Conservation (phyloP, 257 asterid genomes). For the Galeopsis tetrahit region DNA sequence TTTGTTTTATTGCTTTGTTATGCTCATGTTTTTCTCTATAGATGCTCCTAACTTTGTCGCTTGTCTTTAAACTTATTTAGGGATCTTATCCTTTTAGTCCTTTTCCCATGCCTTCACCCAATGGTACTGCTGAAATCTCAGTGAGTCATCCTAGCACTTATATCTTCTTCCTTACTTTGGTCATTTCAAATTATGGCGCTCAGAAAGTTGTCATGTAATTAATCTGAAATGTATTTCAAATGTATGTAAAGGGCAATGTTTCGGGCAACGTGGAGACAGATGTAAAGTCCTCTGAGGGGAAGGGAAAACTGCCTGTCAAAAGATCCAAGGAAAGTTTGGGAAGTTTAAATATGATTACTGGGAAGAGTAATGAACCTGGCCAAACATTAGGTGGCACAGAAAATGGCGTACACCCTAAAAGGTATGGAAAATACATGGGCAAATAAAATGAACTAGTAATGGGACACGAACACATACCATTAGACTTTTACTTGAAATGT, state of each 20-base stretch:
- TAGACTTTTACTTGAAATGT: constrained; percentile 6
- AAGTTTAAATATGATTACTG: constrained; percentile 81
- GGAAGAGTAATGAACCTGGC: constrained; percentile 70
- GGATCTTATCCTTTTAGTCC: constrained; percentile 93
- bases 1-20: constrained; percentile 21
- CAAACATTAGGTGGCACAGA: constrained; percentile 69
- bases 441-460: constrained; percentile 1
- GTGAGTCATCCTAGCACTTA: constrained; percentile 54
- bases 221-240: constrained; percentile 16
- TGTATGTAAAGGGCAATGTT: constrained; percentile 55
- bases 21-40: constrained; percentile 11
- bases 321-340: constrained; percentile 92
- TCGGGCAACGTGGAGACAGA: constrained; percentile 69
- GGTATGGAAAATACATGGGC: constrained; percentile 45
- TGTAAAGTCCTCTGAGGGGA: constrained; percentile 76
- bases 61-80: constrained; percentile 44
- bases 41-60: constrained; percentile 25
- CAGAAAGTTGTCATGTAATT: constrained; percentile 38
- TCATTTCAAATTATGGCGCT: neutral
- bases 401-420: constrained; percentile 74
- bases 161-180: neutral
- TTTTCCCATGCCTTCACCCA: constrained; percentile 85
- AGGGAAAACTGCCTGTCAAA: constrained; percentile 90
- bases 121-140: constrained; percentile 79
- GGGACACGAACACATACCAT: constrained; percentile 9